Conservation (phyloP, 2,329 filamentous ascomycete genomes). For the Sporothrix curviconia region DNA sequence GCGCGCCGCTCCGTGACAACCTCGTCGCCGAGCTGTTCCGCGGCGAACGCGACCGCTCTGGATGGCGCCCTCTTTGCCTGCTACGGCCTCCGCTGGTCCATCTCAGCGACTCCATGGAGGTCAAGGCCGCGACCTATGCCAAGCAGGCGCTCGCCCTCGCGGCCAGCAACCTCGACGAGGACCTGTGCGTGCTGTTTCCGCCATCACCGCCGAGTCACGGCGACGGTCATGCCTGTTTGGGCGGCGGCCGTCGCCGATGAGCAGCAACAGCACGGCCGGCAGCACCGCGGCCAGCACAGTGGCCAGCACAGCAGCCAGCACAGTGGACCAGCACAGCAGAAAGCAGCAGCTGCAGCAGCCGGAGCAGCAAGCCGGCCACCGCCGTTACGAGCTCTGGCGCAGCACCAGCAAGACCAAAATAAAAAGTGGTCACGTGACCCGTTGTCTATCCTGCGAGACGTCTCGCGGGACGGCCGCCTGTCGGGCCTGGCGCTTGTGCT, state of each 20-base stretch:
- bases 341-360: too few relatives aligned
- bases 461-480: background rate
- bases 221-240: background rate
- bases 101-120: background rate
- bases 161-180: background rate
- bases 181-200: background rate
- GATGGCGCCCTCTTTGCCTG: constrained; percentile 2
- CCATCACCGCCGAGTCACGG: background rate
- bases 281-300: background rate
- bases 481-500: background rate
- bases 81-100: constrained; percentile 1
- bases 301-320: too few relatives aligned
- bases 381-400: too few relatives aligned
- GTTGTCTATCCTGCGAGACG: background rate
- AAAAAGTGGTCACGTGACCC: background rate
- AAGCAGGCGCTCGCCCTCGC: background rate
- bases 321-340: too few relatives aligned
- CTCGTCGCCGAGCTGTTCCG: background rate
- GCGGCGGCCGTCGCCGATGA: too few relatives aligned
- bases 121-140: background rate
- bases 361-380: background rate
- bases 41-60: background rate
- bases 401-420: too few relatives aligned
- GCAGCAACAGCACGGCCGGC: too few relatives aligned
- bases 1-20: background rate